phyloP scores from a whole-genome alignment of 2,329 filamentous ascomycete species.

The Fusarium avenaceum region DNA sequence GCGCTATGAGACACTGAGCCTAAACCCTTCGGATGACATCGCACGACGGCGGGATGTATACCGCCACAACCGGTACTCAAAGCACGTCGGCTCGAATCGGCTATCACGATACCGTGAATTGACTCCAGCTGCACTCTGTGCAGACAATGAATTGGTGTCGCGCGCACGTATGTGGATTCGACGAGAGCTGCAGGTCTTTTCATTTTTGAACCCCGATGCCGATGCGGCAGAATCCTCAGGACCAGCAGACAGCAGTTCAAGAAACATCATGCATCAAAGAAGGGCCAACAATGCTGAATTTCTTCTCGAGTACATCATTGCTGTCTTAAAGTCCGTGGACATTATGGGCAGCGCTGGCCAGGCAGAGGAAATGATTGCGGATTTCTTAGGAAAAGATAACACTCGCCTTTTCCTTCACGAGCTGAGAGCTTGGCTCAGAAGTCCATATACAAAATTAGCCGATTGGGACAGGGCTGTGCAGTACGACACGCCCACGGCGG shows the following conservation, averaged over 20 bases:
- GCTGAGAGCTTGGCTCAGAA: constrained; percentile 83
- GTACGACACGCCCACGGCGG: constrained; percentile 62
- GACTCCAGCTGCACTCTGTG: constrained; percentile 74
- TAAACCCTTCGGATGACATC: constrained; percentile 36
- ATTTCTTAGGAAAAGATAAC: constrained; percentile 82
- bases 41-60: constrained; percentile 79
- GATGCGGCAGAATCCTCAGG: constrained; percentile 21
- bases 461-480: constrained; percentile 87
- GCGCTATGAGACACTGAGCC: constrained; percentile 12
- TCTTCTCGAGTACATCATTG: constrained; percentile 86
- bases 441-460: constrained; percentile 77
- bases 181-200: constrained; percentile 86
- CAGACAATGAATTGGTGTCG: constrained; percentile 76
- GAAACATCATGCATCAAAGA: constrained; percentile 41
- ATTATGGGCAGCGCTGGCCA: constrained; percentile 82
- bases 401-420: constrained; percentile 87
- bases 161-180: constrained; percentile 86
- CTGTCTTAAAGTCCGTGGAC: constrained; percentile 85
- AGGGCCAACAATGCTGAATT: constrained; percentile 82
- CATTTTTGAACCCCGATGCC: constrained; percentile 68
- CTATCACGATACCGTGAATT: constrained; percentile 82
- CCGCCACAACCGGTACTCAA: constrained; percentile 76
- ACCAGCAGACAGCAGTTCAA: constrained; percentile 8
- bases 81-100: constrained; percentile 85
- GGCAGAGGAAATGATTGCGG: constrained; percentile 82